Evolutionary conservation across 306 rosid genomes (phyloP).

Genomic region (Spatholobus suberectus): DNA sequence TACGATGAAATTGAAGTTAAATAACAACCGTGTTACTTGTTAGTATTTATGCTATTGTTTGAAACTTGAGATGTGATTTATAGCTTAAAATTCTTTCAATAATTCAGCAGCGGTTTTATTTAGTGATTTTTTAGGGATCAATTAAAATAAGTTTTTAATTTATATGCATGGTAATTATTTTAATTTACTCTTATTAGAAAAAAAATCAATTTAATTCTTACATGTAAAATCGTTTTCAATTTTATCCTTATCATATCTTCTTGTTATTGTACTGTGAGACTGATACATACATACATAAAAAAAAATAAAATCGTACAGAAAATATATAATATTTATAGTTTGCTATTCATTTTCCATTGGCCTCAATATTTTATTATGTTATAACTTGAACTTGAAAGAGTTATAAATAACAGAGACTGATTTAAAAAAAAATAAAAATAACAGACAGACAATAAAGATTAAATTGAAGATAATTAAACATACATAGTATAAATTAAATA

Average conservation of each 20-base stretch:
- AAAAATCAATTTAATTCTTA: not conserved
- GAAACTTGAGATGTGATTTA: too few relatives aligned
- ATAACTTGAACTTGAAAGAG: too few relatives aligned
- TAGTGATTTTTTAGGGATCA: too few relatives aligned
- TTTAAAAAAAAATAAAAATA: too few relatives aligned
- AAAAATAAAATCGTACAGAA: too few relatives aligned
- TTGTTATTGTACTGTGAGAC: not conserved
- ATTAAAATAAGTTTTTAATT: too few relatives aligned
- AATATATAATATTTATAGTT: not conserved
- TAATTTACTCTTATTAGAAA: not conserved
- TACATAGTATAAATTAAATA: not conserved
- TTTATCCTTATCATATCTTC: not conserved
- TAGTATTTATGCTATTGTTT: too few relatives aligned
- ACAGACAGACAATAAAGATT: not conserved
- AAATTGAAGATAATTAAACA: not conserved
- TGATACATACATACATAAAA: not conserved
- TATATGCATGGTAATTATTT: not conserved
- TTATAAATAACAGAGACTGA: too few relatives aligned
- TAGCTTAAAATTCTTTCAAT: too few relatives aligned
- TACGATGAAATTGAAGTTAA: too few relatives aligned
- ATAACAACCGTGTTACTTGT: too few relatives aligned
- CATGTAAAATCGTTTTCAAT: not conserved
- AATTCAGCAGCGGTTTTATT: too few relatives aligned
- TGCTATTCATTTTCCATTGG: not conserved
- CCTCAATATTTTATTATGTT: not conserved